Evolutionary conservation across 2,329 filamentous ascomycete species (phyloP), one percentile per base, ranked within the genome.

Genomic region (Ophiostoma perfectum): DNA sequence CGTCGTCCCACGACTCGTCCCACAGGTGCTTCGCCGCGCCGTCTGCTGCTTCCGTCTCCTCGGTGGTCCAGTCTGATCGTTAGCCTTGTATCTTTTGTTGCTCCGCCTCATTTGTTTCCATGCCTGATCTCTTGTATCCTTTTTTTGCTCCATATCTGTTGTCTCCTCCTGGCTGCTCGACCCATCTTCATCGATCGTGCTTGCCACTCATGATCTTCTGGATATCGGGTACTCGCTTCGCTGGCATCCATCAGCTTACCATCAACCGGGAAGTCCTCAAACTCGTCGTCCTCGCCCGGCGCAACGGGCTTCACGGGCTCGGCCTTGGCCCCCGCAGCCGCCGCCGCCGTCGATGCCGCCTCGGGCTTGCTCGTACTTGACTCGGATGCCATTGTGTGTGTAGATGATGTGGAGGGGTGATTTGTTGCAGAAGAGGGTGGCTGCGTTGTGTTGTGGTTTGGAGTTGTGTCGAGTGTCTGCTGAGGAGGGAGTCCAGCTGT

Each of bases 1-100:
- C 94, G 76, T 99, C 95, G 77, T 99, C 95, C 95, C 95, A 99
- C 84, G 93, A 97, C 84, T 99, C 95, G 80, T 99, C 95, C 95
- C 95, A 99, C 67, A 99, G 83, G 81, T 98, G 93, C 72, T 82
- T 84, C 70, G 88, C 86, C 74, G 82, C 87, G 70, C 84, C 87
- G 75, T 85, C 84, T 69, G 90, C 90, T 68, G 89, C 90, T 77
- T 97, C 92, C 71, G 92, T 92, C 77, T 97, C 93, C 77, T 97
- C 92, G 78, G 93, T 89, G 67, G 89, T 84, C 95, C 95, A 99
- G 80, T 98, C 95, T 96, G 74, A 71, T 36, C 52, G 39, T 36
- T 16, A 9, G 27, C 16, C 41, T 9, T 45, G 9, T 14, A 14
- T 76, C 5, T 18, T 38, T 27, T 27, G 27, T 27, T 27, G 27